Evolutionary conservation across 2,329 filamentous ascomycete genomes (phyloP).

Genomic region (Arthrobotrys entomopaga): DNA sequence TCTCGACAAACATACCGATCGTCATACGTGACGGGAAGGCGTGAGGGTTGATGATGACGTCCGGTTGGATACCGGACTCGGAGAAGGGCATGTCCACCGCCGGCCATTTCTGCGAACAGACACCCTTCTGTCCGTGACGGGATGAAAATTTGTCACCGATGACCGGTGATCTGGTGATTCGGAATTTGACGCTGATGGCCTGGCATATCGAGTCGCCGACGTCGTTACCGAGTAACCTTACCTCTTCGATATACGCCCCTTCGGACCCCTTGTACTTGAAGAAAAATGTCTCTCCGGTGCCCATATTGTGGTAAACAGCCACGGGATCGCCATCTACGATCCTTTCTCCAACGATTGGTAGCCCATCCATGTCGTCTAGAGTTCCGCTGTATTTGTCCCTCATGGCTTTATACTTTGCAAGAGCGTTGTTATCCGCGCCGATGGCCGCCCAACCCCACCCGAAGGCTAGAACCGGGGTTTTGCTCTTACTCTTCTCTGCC

Average conservation of each 20-base stretch:
- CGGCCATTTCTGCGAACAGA: conserved; percentile 95
- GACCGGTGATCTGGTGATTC: conserved; percentile 86
- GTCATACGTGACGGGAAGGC: conserved; percentile 99
- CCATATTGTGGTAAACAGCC: conserved; percentile 79
- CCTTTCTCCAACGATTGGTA: conserved; percentile 81
- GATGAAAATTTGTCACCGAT: conserved; percentile 99
- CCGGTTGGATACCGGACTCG: conserved; percentile 94
- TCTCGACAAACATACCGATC: conserved; percentile 99
- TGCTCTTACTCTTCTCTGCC: conserved; percentile 60
- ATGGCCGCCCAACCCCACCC: conserved; percentile 54
- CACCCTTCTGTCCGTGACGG: conserved; percentile 97
- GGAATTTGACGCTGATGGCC: conserved; percentile 89
- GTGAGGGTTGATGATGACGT: conserved; percentile 99
- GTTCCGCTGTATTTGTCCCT: conserved; percentile 50
- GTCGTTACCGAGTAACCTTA: conserved; percentile 86
- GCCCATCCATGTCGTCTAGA: conserved; percentile 77
- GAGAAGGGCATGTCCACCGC: conserved; percentile 94
- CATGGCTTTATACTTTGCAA: conserved; percentile 47
- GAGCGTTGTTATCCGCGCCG: conserved; percentile 35
- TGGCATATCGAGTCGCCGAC: conserved; percentile 84
- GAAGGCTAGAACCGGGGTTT: conserved; percentile 43
- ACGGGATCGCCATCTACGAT: conserved; percentile 84
- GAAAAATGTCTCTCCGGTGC: conserved; percentile 79
- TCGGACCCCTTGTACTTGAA: conserved; percentile 97
- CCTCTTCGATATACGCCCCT: conserved; percentile 87